A percentile compares a stretch with the other conserved stretches of the same genome.
Evolutionary conservation across 2,329 filamentous ascomycete species (phyloP).

Genomic region (Zopfia rhizophila): DNA sequence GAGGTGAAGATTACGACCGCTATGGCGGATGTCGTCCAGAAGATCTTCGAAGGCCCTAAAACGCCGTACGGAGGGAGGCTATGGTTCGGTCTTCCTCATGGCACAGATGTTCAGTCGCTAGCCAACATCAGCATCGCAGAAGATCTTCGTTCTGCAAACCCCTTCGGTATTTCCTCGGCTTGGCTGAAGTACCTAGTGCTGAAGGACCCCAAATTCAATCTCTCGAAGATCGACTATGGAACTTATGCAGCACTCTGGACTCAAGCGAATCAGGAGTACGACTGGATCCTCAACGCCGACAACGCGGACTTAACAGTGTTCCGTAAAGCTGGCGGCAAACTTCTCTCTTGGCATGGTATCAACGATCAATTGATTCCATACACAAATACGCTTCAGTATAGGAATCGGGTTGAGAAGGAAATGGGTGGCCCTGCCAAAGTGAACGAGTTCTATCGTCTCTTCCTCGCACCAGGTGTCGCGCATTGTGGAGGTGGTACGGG

Average conservation of each 20-base stretch:
- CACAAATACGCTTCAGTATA: constrained; percentile 37
- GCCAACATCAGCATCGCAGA: constrained; percentile 26
- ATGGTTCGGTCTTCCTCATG: constrained; percentile 24
- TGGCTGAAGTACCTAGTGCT: constrained; percentile 32
- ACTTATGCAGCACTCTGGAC: constrained; percentile 29
- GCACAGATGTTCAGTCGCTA: constrained; percentile 23
- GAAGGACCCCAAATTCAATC: constrained; percentile 14
- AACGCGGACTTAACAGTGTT: constrained; percentile 37
- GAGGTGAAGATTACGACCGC: constrained; percentile 26
- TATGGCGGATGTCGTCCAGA: constrained; percentile 33
- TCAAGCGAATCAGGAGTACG: constrained; percentile 31
- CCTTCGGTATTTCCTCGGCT: constrained; percentile 27
- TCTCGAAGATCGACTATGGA: not conserved
- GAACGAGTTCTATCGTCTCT: constrained; percentile 43
- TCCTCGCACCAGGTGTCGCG: constrained; percentile 41
- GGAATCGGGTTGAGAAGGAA: constrained; percentile 31
- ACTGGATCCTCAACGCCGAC: constrained; percentile 32
- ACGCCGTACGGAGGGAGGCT: constrained; percentile 17
- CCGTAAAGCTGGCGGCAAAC: constrained; percentile 34
- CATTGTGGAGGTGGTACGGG: constrained; percentile 36
- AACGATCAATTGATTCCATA: constrained; percentile 37
- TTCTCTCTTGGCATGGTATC: constrained; percentile 42
- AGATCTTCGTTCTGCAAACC: constrained; percentile 28
- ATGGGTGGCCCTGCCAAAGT: constrained; percentile 38
- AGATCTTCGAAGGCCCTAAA: constrained; percentile 30